These are phyloP conservation scores for Alternaria panax DNA, from an alignment of 2,329 filamentous ascomycete genomes.

Conservation along the genomic window DNA sequence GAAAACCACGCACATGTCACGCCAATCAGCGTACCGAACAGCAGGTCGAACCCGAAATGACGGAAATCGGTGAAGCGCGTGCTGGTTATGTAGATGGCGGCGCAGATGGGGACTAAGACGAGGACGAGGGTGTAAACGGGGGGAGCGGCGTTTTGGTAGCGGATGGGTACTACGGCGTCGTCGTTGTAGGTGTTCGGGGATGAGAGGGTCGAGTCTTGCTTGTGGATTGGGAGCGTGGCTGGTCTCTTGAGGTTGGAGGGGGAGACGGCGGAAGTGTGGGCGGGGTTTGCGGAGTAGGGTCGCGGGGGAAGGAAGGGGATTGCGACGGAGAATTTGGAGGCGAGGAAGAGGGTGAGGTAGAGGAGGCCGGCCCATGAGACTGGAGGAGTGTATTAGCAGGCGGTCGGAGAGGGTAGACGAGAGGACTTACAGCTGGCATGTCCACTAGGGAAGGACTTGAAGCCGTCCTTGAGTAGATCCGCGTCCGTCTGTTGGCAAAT, in stretches of 20 bases:
- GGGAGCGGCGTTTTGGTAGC: slow-evolving; percentile 80
- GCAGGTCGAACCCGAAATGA: slow-evolving; percentile 91
- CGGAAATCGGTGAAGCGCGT: slow-evolving; percentile 89
- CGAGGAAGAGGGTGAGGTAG: slow-evolving; percentile 87
- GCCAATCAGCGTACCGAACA: slow-evolving; percentile 84
- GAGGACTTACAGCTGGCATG: slow-evolving; percentile 70
- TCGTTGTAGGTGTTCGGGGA: slow-evolving; percentile 28
- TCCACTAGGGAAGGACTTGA: slow-evolving; percentile 82
- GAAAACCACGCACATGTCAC: slow-evolving; percentile 73
- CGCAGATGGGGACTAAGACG: slow-evolving; percentile 73
- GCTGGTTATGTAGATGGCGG: slow-evolving; percentile 80
- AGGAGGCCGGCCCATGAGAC: slow-evolving; percentile 79
- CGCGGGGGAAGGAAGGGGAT: slow-evolving; percentile 71
- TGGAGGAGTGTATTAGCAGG: slow-evolving; percentile 26
- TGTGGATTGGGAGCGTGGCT: slow-evolving; percentile 33
- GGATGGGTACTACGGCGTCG: slow-evolving; percentile 60
- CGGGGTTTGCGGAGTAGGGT: slow-evolving; percentile 57
- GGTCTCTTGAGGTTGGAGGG: slow-evolving; percentile 42
- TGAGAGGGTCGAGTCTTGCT: slow-evolving; percentile 32
- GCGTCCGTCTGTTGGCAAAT: slow-evolving; percentile 76
- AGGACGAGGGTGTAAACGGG: slow-evolving; percentile 79
- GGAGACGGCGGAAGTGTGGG: slow-evolving; percentile 55
- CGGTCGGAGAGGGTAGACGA: not conserved
- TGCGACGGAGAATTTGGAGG: slow-evolving; percentile 79
- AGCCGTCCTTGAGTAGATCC: slow-evolving; percentile 75